Percentiles rank a stretch among this genome's conserved stretches.
These are phyloP conservation scores for Fusarium sarcochroum DNA, from an alignment of 2,329 filamentous ascomycete genomes.

Conservation along the genomic window DNA sequence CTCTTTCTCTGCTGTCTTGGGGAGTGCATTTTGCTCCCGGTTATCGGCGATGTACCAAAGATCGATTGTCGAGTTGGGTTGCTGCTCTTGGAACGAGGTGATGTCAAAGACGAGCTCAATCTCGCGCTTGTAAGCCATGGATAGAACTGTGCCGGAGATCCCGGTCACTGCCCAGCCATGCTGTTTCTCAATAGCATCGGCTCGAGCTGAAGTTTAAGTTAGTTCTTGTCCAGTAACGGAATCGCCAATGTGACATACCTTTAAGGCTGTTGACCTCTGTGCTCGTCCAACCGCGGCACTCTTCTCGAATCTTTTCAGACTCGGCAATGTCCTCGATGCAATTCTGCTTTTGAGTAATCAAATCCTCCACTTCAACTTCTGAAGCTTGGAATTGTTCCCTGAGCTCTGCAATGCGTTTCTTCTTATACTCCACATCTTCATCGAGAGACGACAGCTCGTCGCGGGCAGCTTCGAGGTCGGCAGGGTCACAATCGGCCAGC, in stretches of 20 bases:
- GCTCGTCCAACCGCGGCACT: constrained; percentile 90
- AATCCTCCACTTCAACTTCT: constrained; percentile 72
- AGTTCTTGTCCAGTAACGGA: constrained; percentile 45
- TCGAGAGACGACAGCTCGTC: constrained; percentile 75
- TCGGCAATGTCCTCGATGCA: constrained; percentile 82
- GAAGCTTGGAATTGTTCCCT: constrained; percentile 77
- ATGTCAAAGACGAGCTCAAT: constrained; percentile 82
- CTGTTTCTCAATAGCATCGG: constrained; percentile 74
- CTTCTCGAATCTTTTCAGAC: constrained; percentile 86
- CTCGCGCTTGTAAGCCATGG: constrained; percentile 79
- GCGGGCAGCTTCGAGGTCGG: constrained; percentile 82
- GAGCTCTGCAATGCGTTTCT: constrained; percentile 74
- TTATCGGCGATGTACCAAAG: constrained; percentile 77
- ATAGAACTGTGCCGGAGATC: constrained; percentile 72
- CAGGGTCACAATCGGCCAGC: constrained; percentile 83
- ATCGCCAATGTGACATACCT: constrained; percentile 62
- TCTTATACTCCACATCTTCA: constrained; percentile 78
- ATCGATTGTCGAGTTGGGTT: constrained; percentile 71
- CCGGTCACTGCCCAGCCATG: constrained; percentile 81
- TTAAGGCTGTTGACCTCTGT: constrained; percentile 85
- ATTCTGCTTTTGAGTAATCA: constrained; percentile 76
- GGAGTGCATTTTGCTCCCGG: constrained; percentile 66
- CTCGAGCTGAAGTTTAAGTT: constrained; percentile 68
- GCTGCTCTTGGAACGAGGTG: constrained; percentile 67
- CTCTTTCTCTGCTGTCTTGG: constrained; percentile 75